Evolutionary conservation across 164 flowering plant genomes (phyloP).

Genomic region (Pachysandra terminalis): DNA sequence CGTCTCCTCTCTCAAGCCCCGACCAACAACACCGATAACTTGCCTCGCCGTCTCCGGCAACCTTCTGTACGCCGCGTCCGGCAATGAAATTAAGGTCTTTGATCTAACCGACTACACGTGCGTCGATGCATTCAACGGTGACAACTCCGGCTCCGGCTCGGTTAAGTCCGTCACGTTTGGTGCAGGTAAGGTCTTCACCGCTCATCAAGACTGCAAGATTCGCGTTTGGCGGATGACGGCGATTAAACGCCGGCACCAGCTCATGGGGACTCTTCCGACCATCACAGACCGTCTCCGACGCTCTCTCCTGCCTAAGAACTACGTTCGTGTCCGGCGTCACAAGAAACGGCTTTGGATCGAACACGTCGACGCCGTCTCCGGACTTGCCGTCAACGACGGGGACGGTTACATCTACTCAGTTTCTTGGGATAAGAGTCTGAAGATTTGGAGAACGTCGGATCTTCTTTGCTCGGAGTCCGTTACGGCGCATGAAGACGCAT

Average conservation of each 20-base stretch:
- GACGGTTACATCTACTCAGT: slow-evolving; percentile 59
- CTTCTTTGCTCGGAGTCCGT: slow-evolving; percentile 63
- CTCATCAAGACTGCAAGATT: slow-evolving; percentile 79
- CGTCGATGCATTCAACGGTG: slow-evolving; percentile 37
- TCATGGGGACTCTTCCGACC: slow-evolving; percentile 63
- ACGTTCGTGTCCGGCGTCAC: no score
- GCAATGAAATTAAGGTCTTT: slow-evolving; percentile 54
- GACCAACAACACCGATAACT: slow-evolving; percentile 24
- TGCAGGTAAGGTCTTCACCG: slow-evolving; percentile 50
- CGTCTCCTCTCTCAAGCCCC: slow-evolving; percentile 31
- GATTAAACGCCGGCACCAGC: slow-evolving; percentile 34
- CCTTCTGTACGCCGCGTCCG: slow-evolving; percentile 61
- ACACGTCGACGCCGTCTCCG: slow-evolving; percentile 82
- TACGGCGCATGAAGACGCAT: slow-evolving; percentile 77
- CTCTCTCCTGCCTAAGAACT: slow-evolving; percentile 44
- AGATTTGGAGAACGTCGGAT: slow-evolving; percentile 54
- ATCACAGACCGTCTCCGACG: slow-evolving; percentile 54
- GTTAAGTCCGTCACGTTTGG: slow-evolving; percentile 54
- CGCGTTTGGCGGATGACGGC: slow-evolving; percentile 52
- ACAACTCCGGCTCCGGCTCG: slow-evolving; percentile 46
- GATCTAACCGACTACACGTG: slow-evolving; percentile 30
- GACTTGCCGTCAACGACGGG: slow-evolving; percentile 39
- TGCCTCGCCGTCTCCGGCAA: slow-evolving; percentile 41
- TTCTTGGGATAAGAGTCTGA: slow-evolving; percentile 76
- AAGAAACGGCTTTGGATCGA: no score